phyloP scores from a whole-genome alignment of 2,329 filamentous ascomycete genomes.

The Stemphylium lycopersici region DNA sequence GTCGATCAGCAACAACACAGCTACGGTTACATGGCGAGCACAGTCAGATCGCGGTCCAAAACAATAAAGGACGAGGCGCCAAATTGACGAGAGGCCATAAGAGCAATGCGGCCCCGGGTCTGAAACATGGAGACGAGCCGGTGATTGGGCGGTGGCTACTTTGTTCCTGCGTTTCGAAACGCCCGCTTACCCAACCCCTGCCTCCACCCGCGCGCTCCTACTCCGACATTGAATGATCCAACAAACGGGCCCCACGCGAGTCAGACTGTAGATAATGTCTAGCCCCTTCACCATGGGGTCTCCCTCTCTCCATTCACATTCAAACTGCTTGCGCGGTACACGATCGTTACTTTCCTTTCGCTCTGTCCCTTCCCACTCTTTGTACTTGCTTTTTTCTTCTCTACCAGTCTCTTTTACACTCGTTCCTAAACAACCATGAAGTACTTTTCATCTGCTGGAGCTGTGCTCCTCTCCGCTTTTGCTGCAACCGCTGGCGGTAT shows the following conservation, averaged over 20 bases:
- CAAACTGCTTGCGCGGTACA: constrained; percentile 26
- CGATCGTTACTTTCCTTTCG: constrained; percentile 29
- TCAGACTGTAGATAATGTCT: constrained; percentile 15
- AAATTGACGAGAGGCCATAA: constrained; percentile 7
- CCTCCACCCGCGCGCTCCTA: constrained; percentile 26
- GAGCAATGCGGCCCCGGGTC: constrained; percentile 11
- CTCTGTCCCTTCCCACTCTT: constrained; percentile 6
- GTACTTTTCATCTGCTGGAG: constrained; percentile 40
- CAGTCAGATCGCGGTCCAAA: not conserved
- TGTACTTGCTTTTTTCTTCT: constrained; percentile 6
- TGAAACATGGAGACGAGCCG: constrained; percentile 24
- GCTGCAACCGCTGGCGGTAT: constrained; percentile 36
- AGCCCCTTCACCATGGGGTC: constrained; percentile 22
- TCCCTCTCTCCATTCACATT: constrained; percentile 21
- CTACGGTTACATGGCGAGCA: not conserved
- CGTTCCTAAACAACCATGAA: constrained; percentile 35
- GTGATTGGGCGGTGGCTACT: constrained; percentile 23
- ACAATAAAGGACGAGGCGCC: constrained; percentile 9
- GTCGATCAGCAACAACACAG: not conserved
- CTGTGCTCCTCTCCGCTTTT: constrained; percentile 43
- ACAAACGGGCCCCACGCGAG: constrained; percentile 3
- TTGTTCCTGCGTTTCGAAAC: constrained; percentile 35
- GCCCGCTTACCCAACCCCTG: constrained; percentile 17
- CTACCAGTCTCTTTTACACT: constrained; percentile 14
- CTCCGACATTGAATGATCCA: constrained; percentile 8